Conservation (phyloP, 2,329 filamentous ascomycete genomes). For the Trichoderma breve region DNA sequence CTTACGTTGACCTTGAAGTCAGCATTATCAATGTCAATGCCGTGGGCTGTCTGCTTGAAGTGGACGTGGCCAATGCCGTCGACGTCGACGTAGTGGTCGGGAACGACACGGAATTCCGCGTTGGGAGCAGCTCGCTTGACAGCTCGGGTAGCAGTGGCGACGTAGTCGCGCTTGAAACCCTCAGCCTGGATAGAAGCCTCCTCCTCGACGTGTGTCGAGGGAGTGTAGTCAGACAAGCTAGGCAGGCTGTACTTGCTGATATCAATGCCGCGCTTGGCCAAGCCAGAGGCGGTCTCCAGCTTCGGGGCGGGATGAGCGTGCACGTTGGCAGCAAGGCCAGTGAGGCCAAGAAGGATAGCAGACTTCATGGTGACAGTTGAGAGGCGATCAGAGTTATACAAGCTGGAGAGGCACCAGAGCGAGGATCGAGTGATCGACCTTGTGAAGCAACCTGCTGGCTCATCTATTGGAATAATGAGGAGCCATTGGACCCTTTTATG, state of each 20-base stretch:
- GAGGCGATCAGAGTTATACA: background rate
- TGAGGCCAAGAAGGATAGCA: slow-evolving; percentile 34
- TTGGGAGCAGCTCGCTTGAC: slow-evolving; percentile 39
- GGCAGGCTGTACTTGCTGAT: slow-evolving; percentile 35
- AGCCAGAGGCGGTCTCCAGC: slow-evolving; percentile 25
- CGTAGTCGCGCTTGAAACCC: slow-evolving; percentile 33
- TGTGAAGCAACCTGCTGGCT: background rate
- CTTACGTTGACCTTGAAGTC: slow-evolving; percentile 61
- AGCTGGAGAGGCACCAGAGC: background rate
- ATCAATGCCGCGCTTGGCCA: slow-evolving; percentile 34
- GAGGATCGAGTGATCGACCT: background rate
- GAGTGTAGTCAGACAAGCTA: slow-evolving; percentile 31
- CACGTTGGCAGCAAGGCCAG: slow-evolving; percentile 33
- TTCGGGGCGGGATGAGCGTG: slow-evolving; percentile 34
- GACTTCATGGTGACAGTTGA: slow-evolving; percentile 31
- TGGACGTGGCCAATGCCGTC: slow-evolving; percentile 58
- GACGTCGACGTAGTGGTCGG: slow-evolving; percentile 53
- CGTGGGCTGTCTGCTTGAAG: slow-evolving; percentile 58
- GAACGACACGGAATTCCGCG: slow-evolving; percentile 48
- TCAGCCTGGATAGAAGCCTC: slow-evolving; percentile 25
- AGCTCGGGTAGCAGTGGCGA: slow-evolving; percentile 45
- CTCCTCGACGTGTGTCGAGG: slow-evolving; percentile 24
- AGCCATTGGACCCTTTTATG: background rate
- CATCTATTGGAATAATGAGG: background rate
- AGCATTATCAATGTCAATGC: slow-evolving; percentile 59